Conservation (phyloP, 306 rosid genomes). For the Pyrus pyrifolia region DNA sequence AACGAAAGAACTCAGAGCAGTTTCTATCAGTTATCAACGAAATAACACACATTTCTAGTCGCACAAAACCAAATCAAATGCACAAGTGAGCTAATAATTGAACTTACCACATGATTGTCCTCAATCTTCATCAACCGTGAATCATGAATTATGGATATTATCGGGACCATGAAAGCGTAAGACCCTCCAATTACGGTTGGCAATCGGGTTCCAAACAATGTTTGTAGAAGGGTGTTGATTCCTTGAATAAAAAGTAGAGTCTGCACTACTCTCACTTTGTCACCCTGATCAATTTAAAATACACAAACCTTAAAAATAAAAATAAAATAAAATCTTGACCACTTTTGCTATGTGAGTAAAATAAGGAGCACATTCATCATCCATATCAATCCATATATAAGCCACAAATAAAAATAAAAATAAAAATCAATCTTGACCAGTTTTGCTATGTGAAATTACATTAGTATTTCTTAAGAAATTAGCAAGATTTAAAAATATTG, state of each 20-base stretch:
- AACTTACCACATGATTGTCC: conserved; percentile 68
- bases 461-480: neutral
- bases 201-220: conserved; percentile 90
- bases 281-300: conserved; percentile 47
- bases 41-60: neutral
- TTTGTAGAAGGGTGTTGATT: conserved; percentile 86
- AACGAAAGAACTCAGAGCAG: neutral
- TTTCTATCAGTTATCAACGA: neutral
- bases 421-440: neutral
- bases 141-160: conserved; percentile 86
- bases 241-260: conserved; percentile 92
- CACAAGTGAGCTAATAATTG: neutral
- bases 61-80: neutral
- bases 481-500: neutral
- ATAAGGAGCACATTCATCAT: neutral
- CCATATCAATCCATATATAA: neutral
- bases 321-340: too few relatives aligned
- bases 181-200: conserved; percentile 98
- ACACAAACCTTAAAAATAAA: too few relatives aligned
- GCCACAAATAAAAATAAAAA: neutral
- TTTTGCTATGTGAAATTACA: neutral
- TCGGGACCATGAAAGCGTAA: conserved; percentile 94
- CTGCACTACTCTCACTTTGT: conserved; percentile 95
- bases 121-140: conserved; percentile 51
- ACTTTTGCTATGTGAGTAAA: neutral